Conservation (phyloP, 768 basidiomycete species). For the Hebeloma cylindrosporum region DNA sequence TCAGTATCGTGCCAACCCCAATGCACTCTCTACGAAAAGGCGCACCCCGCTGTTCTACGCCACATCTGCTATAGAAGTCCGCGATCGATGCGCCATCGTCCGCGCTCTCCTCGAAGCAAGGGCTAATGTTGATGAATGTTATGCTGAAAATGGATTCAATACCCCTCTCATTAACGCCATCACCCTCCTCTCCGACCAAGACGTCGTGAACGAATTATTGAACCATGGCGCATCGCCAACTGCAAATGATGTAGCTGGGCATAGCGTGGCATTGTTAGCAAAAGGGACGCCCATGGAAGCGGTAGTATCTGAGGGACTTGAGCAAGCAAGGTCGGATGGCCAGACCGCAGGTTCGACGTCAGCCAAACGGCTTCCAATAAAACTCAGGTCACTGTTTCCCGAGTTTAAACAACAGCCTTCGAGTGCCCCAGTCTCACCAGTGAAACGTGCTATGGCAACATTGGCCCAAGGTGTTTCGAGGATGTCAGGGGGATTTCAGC, state of each 20-base stretch:
- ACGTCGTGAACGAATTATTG: conserved; percentile 21
- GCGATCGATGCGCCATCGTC: conserved; percentile 20
- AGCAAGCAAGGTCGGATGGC: no score
- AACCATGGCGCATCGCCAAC: conserved; percentile 18
- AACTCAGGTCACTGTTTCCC: no score
- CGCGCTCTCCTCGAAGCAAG: conserved; percentile 20
- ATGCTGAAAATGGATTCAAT: conserved; percentile 11
- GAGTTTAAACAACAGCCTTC: no score
- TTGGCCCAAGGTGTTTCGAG: no score
- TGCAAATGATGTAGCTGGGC: conserved; percentile 12
- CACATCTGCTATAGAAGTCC: conserved; percentile 7
- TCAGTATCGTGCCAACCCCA: conserved; percentile 18
- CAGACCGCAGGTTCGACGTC: no score
- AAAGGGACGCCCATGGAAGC: conserved; percentile 8
- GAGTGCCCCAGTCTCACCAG: no score
- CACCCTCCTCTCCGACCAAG: conserved; percentile 13
- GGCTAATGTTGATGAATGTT: conserved; percentile 18
- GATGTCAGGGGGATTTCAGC: no score
- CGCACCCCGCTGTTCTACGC: conserved; percentile 23
- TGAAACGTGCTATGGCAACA: no score
- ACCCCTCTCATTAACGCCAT: conserved; percentile 25
- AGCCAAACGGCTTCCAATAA: no score
- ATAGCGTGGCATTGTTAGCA: conserved; percentile 15
- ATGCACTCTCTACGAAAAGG: conserved; percentile 18
- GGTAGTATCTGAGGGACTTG: not conserved